Base-by-base conservation (phyloP, 176 grass and related monocot species). In the Carex scoparia region DNA sequence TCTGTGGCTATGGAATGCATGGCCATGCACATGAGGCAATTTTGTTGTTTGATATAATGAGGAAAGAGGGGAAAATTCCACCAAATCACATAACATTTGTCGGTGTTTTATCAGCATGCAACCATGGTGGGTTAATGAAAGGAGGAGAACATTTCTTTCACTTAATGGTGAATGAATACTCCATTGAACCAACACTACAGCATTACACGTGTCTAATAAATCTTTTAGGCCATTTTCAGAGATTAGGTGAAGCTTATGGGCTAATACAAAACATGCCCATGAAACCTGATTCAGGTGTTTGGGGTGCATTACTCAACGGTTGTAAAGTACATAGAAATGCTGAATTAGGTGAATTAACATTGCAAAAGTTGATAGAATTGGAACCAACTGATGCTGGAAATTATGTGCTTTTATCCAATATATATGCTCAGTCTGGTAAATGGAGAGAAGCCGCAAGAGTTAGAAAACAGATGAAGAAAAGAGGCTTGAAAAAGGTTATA, bases 191-290 rank as follows among this genome's bases (percentile, higher is more conserved):
- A 32, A 92, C 80, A 18, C 87, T 94, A 65, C 88, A 91, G 38
- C 94, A 92, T 83, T 94, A 94, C 61, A 94, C 92, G 77, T 92
- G 92, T 83, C 53, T 97, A 70, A 84, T 94, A 56, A 90, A 97
- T 84, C 85, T 91, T 85, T 89, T 94, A 46, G 92, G 92, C 31
- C 92, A 94, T 28, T 84, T 85, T 61, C 92, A 89, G 58, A 85
- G 70, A 73, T 87, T 94, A 55, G 73, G 77, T 27, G 85, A 94
- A 92, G 94, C 94, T 31, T 81, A 84, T 53, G 83, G 87, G 33
- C 84, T 97, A 2, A 94, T 94, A 30, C 64, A 90, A 46, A 88
- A 87, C 13, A 97, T 97, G 86, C 37, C 84, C 4, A 88, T 91
- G 48, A 62, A 84, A 69, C 89, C 92, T 59, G 92, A 97, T 92